These are phyloP conservation scores for Aspergillus tubingensis DNA, from an alignment of 2,329 filamentous ascomycete genomes.

Conservation along the genomic window DNA sequence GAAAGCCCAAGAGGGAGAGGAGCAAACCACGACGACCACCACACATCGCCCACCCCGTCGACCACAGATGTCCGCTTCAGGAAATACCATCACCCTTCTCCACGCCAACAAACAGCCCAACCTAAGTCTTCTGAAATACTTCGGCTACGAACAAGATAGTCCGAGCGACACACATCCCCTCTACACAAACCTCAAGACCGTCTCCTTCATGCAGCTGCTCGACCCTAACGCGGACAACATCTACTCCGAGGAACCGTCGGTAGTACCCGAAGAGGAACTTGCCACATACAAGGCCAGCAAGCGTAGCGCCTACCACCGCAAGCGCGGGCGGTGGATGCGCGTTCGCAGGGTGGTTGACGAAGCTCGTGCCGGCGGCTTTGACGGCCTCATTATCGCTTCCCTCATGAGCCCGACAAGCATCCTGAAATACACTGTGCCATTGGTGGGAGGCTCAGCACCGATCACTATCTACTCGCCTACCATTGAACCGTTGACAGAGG, in stretches of 20 bases:
- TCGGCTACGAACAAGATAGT: constrained; percentile 74
- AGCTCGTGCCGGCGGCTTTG: constrained; percentile 73
- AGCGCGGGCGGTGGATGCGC: constrained; percentile 78
- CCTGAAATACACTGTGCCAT: constrained; percentile 72
- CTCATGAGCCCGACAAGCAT: constrained; percentile 79
- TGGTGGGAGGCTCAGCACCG: constrained; percentile 79
- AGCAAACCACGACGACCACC: constrained; percentile 15
- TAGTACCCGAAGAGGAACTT: constrained; percentile 62
- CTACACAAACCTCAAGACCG: constrained; percentile 73
- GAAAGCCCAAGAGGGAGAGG: constrained; percentile 18
- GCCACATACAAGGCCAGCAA: constrained; percentile 76
- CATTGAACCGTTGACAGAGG: constrained; percentile 73
- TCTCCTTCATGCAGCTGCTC: constrained; percentile 91
- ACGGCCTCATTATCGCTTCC: constrained; percentile 79
- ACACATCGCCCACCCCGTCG: constrained; percentile 19
- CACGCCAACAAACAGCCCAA: constrained; percentile 77
- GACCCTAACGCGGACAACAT: constrained; percentile 72
- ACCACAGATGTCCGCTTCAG: constrained; percentile 47
- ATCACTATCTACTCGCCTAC: constrained; percentile 83
- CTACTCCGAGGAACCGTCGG: constrained; percentile 67
- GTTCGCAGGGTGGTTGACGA: constrained; percentile 72
- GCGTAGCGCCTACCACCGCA: constrained; percentile 82
- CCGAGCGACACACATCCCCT: constrained; percentile 72
- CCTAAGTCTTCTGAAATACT: constrained; percentile 83
- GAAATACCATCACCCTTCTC: constrained; percentile 61